A percentile compares a stretch with the other conserved stretches of the same genome.
These are phyloP conservation scores for Stephania cephalantha DNA, from an alignment of 164 flowering plant genomes.

Conservation along the genomic window DNA sequence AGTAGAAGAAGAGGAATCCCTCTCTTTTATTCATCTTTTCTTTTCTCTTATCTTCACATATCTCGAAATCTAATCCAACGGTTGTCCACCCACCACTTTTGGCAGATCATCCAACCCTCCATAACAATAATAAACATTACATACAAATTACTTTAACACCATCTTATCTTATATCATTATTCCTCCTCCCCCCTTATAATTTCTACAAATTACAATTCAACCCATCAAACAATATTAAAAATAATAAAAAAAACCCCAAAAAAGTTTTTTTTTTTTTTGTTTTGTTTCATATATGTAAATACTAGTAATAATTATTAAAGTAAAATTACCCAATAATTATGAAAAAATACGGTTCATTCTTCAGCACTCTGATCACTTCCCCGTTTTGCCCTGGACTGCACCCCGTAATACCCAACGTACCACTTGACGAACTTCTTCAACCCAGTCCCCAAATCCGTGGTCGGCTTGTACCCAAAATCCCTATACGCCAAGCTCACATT, in stretches of 20 bases:
- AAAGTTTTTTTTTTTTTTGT: no score
- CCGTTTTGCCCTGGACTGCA: slow-evolving; percentile 57
- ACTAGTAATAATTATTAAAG: no score
- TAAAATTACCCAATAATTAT: no score
- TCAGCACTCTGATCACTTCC: slow-evolving; percentile 12
- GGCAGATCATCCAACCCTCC: background rate
- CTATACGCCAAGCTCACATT: slow-evolving; percentile 68
- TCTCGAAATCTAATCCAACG: background rate
- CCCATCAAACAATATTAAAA: background rate
- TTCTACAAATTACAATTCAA: background rate
- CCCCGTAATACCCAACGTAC: slow-evolving; percentile 87
- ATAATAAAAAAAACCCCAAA: no score
- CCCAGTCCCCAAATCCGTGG: slow-evolving; percentile 75
- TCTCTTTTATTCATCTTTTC: background rate
- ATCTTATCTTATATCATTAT: background rate
- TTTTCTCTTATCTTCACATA: background rate
- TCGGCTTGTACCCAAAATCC: slow-evolving; percentile 86
- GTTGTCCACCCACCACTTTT: background rate
- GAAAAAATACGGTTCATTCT: background rate
- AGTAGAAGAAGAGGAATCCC: background rate
- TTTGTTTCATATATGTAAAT: no score
- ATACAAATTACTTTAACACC: background rate
- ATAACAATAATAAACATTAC: background rate
- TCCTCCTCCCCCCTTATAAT: background rate
- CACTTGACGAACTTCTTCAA: slow-evolving; percentile 88